Evolutionary conservation across 768 basidiomycete species (phyloP).

Genomic region (Piloderma croceum): DNA sequence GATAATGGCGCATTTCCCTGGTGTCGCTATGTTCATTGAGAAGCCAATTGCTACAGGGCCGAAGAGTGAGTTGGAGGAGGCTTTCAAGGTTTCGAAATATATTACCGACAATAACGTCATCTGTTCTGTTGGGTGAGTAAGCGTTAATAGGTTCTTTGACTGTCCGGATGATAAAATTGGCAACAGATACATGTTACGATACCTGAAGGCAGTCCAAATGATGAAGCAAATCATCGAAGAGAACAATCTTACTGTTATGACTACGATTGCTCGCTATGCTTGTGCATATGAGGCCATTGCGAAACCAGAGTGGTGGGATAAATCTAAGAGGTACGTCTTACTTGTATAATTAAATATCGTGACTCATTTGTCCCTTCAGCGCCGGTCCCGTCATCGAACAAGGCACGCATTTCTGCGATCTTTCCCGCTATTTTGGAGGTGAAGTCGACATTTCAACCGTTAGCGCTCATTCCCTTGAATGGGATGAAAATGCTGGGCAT

Average conservation of each 20-base stretch:
- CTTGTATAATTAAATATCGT: background rate
- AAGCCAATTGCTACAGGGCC: constrained; percentile 89
- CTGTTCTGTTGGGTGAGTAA: constrained; percentile 79
- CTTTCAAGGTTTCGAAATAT: constrained; percentile 63
- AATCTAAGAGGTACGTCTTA: constrained; percentile 60
- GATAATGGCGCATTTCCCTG: constrained; percentile 82
- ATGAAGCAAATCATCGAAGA: constrained; percentile 96
- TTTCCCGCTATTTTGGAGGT: constrained; percentile 95
- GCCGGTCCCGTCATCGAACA: constrained; percentile 84
- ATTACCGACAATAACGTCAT: constrained; percentile 68
- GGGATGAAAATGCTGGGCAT: constrained; percentile 83
- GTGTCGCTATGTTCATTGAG: constrained; percentile 85
- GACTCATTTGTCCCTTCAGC: constrained; percentile 30
- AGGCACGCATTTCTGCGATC: constrained; percentile 95
- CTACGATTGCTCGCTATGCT: constrained; percentile 91
- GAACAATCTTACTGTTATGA: constrained; percentile 92
- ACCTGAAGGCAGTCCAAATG: constrained; percentile 89
- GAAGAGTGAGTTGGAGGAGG: constrained; percentile 57
- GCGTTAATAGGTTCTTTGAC: constrained; percentile 1
- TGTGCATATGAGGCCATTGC: constrained; percentile 77
- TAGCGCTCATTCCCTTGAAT: constrained; percentile 84
- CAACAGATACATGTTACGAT: constrained; percentile 84
- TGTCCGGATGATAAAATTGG: background rate
- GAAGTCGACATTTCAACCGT: constrained; percentile 84
- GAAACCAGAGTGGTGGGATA: constrained; percentile 93